phyloP scores from a whole-genome alignment of 768 basidiomycete genomes.

The Leccinum truebloodii region DNA sequence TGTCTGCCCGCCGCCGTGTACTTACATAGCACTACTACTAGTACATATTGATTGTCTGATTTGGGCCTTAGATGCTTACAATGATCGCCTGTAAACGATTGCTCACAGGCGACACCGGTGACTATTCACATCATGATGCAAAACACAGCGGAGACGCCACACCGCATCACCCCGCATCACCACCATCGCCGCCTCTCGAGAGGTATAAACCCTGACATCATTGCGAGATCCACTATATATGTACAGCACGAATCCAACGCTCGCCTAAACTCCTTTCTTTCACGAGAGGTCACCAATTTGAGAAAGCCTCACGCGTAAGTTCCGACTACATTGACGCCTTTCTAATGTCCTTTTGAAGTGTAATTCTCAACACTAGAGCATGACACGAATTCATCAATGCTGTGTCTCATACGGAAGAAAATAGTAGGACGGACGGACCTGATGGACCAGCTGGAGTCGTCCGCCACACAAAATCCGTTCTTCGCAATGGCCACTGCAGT shows the following conservation, averaged over 20 bases:
- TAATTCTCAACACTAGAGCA: not conserved
- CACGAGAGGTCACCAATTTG: not conserved
- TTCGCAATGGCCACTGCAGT: not conserved
- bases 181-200: too few species aligned
- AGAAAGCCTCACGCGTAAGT: not conserved
- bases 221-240: not conserved
- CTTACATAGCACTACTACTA: too few species aligned
- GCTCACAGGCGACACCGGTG: too few species aligned
- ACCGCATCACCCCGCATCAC: too few species aligned
- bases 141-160: too few species aligned
- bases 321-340: not conserved
- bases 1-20: not conserved
- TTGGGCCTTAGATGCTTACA: too few species aligned
- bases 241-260: not conserved
- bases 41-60: too few species aligned
- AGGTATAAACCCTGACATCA: not conserved
- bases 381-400: not conserved
- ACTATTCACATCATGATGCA: too few species aligned
- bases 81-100: too few species aligned
- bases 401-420: not conserved
- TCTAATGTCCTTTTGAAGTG: not conserved
- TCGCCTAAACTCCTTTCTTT: not conserved
- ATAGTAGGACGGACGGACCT: not conserved
- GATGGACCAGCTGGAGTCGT: not conserved
- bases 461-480: not conserved